phyloP scores from a whole-genome alignment of 495 filamentous ascomycete genomes.

The Daldinia childiae region DNA sequence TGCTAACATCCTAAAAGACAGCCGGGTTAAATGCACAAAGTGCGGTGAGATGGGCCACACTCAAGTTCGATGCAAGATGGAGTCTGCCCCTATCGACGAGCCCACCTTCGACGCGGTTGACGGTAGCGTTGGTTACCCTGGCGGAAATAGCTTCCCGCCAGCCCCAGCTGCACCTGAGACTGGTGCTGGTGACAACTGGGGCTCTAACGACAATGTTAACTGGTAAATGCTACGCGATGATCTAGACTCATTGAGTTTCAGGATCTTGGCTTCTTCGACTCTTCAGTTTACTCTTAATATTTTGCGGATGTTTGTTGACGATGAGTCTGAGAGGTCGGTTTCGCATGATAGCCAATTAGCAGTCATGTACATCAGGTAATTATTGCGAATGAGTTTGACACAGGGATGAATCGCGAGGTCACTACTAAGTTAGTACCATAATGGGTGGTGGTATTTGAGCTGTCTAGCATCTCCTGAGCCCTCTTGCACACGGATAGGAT shows the following conservation, averaged over 20 bases:
- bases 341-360: slow-evolving; percentile 6
- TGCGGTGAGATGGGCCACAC: slow-evolving; percentile 82
- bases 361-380: background rate
- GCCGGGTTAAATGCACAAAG: slow-evolving; percentile 77
- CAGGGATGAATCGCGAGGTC: slow-evolving; percentile 1
- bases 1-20: slow-evolving; percentile 53
- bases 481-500: background rate
- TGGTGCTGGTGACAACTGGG: background rate
- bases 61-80: slow-evolving; percentile 66
- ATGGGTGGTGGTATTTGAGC: background rate
- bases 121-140: background rate
- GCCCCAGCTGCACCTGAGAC: background rate
- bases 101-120: background rate
- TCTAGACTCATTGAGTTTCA: background rate
- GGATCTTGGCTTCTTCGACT: background rate
- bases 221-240: background rate
- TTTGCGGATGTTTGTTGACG: background rate
- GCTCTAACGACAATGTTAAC: background rate
- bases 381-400: background rate
- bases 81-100: slow-evolving; percentile 16
- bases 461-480: background rate
- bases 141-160: background rate
- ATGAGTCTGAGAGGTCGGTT: background rate
- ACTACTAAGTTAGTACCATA: background rate
- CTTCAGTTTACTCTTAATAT: background rate